These are phyloP conservation scores for Teratosphaeria pseudoeucalypti DNA, from an alignment of 2,329 filamentous ascomycete genomes.

Conservation along the genomic window DNA sequence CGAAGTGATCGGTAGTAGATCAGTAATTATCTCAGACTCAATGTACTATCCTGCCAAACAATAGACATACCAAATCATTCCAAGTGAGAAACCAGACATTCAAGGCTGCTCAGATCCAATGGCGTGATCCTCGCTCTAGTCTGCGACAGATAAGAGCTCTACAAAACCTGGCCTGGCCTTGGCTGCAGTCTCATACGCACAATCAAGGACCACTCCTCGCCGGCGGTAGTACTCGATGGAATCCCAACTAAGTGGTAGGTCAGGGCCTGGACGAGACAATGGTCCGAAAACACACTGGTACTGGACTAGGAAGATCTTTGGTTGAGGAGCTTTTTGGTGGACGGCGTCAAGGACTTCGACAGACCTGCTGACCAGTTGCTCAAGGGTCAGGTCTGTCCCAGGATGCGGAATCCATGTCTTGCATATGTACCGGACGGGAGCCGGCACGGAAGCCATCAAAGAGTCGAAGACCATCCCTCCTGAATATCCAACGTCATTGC, in stretches of 20 bases:
- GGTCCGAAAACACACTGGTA: constrained; percentile 7
- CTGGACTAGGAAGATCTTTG: constrained; percentile 8
- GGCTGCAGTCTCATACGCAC: constrained; percentile 5
- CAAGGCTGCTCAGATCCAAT: constrained; percentile 7
- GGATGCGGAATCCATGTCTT: background rate
- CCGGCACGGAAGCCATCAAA: background rate
- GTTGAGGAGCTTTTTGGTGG: constrained; percentile 1
- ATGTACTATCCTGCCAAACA: no score
- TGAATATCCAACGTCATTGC: constrained; percentile 3
- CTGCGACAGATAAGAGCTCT: constrained; percentile 5
- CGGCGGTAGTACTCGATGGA: constrained; percentile 1
- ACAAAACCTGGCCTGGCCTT: background rate
- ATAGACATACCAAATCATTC: no score
- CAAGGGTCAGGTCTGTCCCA: background rate
- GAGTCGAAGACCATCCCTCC: constrained; percentile 2
- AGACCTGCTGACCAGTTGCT: constrained; percentile 3
- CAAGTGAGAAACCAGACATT: constrained; percentile 3
- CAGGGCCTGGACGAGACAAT: background rate
- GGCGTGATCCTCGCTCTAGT: constrained; percentile 7
- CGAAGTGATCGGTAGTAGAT: no score
- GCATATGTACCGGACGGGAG: background rate
- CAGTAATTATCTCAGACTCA: no score
- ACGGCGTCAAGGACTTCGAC: constrained; percentile 6
- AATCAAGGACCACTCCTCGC: background rate
- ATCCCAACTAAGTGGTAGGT: constrained; percentile 3